Conservation (phyloP, 2,329 filamentous ascomycete genomes). For the Penicillium psychrosexuale region DNA sequence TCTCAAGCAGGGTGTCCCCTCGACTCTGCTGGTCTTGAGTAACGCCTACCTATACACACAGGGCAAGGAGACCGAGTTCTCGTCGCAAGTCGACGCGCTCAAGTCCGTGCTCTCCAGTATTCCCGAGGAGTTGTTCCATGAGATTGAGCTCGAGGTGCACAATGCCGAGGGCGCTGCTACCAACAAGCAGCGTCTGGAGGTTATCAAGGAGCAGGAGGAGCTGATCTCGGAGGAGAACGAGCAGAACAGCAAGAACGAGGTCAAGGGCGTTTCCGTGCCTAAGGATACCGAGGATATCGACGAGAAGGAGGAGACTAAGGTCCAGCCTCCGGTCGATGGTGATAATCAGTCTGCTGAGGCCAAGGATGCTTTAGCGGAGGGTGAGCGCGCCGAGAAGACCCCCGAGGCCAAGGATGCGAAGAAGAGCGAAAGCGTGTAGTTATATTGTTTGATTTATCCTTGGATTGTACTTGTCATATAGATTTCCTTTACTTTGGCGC, state of each 20-base stretch:
- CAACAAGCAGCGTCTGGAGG: conserved; percentile 98
- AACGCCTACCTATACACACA: conserved; percentile 95
- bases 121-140: conserved; percentile 97
- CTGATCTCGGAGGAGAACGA: conserved; percentile 96
- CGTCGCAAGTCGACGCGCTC: conserved; percentile 86
- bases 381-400: conserved; percentile 35
- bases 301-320: conserved; percentile 70
- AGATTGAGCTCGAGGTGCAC: conserved; percentile 97
- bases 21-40: conserved; percentile 88
- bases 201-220: conserved; percentile 96
- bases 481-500: conserved; percentile 4
- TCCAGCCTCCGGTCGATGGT: conserved; percentile 49
- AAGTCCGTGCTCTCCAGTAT: conserved; percentile 91
- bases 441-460: too few species aligned
- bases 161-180: conserved; percentile 94
- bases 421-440: conserved; percentile 24
- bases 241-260: conserved; percentile 79
- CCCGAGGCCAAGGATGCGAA: conserved; percentile 25
- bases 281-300: conserved; percentile 91
- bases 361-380: conserved; percentile 42
- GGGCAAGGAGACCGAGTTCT: conserved; percentile 74
- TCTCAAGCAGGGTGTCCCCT: conserved; percentile 91
- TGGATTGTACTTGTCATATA: conserved; percentile 10
- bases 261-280: conserved; percentile 68
- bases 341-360: conserved; percentile 47